Percentiles rank a stretch among this genome's conserved stretches.
Conservation (phyloP, 1,284 basidiomycete species). For the Boletus smithii region DNA sequence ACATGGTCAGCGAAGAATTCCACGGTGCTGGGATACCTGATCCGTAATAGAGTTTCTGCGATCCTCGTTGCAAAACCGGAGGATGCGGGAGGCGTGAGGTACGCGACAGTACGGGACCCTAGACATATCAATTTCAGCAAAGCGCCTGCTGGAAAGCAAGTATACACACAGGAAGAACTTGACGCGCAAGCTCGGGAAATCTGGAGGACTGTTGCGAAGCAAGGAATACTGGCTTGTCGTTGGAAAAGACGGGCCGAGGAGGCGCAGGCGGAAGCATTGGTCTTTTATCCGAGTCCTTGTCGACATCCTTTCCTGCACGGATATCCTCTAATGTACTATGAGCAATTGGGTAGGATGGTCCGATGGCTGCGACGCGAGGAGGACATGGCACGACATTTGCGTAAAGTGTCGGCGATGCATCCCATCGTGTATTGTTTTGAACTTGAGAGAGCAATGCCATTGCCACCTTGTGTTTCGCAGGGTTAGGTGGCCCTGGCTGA, state of each 20-base stretch:
- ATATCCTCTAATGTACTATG: slow-evolving; percentile 22
- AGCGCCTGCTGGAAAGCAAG: neutral
- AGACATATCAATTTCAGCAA: neutral
- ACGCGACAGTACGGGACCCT: slow-evolving; percentile 48
- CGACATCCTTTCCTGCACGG: slow-evolving; percentile 27
- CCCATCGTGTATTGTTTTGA: slow-evolving; percentile 61
- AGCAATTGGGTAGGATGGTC: slow-evolving; percentile 31
- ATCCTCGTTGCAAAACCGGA: slow-evolving; percentile 51
- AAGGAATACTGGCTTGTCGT: slow-evolving; percentile 39
- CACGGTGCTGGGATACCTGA: slow-evolving; percentile 60
- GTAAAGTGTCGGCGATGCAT: slow-evolving; percentile 61
- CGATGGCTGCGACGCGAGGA: slow-evolving; percentile 45
- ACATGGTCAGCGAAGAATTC: slow-evolving; percentile 46
- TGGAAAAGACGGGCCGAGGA: slow-evolving; percentile 50
- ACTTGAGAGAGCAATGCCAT: slow-evolving; percentile 59
- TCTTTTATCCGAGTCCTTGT: slow-evolving; percentile 39
- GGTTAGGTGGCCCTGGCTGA: slow-evolving; percentile 42
- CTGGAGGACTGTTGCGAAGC: slow-evolving; percentile 36
- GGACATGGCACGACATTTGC: slow-evolving; percentile 47
- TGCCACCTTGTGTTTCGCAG: slow-evolving; percentile 63
- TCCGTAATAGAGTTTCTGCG: slow-evolving; percentile 61
- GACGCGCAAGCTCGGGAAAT: slow-evolving; percentile 58
- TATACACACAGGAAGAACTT: slow-evolving; percentile 57
- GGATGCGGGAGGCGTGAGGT: slow-evolving; percentile 65
- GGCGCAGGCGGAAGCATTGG: slow-evolving; percentile 50